A percentile compares a stretch with the other conserved stretches of the same genome.
phyloP scores from a whole-genome alignment of 2,329 filamentous ascomycete species.

The Beauveria sp. region DNA sequence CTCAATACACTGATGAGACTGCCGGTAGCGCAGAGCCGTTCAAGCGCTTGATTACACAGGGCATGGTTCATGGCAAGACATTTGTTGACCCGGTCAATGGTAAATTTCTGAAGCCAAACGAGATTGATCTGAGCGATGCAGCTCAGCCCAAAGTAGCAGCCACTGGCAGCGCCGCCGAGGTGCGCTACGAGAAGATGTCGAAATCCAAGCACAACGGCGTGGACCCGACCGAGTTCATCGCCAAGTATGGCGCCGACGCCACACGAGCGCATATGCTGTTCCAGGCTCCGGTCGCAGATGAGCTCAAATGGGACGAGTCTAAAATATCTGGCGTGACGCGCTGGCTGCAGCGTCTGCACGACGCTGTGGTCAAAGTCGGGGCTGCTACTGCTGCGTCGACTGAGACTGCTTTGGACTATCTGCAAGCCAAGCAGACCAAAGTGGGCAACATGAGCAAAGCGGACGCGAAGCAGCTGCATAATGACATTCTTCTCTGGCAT shows the following conservation, averaged over 20 bases:
- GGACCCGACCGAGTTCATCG: slow-evolving; percentile 66
- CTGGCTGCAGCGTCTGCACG: slow-evolving; percentile 66
- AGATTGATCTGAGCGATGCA: slow-evolving; percentile 57
- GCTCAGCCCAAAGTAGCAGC: slow-evolving; percentile 52
- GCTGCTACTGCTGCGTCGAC: slow-evolving; percentile 10
- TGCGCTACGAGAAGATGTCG: slow-evolving; percentile 86
- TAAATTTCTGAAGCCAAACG: slow-evolving; percentile 67
- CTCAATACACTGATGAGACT: slow-evolving; percentile 26
- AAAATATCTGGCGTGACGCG: slow-evolving; percentile 76
- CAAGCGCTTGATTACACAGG: slow-evolving; percentile 73
- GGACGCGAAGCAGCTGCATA: slow-evolving; percentile 34
- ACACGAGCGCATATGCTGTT: slow-evolving; percentile 84
- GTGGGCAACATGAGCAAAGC: slow-evolving; percentile 23
- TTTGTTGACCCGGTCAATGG: slow-evolving; percentile 68
- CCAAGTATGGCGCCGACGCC: slow-evolving; percentile 72
- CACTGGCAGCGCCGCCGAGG: slow-evolving; percentile 48
- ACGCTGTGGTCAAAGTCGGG: slow-evolving; percentile 37
- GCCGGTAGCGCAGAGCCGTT: slow-evolving; percentile 61
- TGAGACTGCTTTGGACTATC: slow-evolving; percentile 25
- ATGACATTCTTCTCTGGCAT: slow-evolving; percentile 50
- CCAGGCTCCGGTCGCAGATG: slow-evolving; percentile 74
- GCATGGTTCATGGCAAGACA: slow-evolving; percentile 88
- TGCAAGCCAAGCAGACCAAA: slow-evolving; percentile 26
- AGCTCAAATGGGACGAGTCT: slow-evolving; percentile 79
- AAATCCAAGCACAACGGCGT: slow-evolving; percentile 93